Conservation (phyloP, 176 grass and related monocot species). For the Eragrostis nindensis region DNA sequence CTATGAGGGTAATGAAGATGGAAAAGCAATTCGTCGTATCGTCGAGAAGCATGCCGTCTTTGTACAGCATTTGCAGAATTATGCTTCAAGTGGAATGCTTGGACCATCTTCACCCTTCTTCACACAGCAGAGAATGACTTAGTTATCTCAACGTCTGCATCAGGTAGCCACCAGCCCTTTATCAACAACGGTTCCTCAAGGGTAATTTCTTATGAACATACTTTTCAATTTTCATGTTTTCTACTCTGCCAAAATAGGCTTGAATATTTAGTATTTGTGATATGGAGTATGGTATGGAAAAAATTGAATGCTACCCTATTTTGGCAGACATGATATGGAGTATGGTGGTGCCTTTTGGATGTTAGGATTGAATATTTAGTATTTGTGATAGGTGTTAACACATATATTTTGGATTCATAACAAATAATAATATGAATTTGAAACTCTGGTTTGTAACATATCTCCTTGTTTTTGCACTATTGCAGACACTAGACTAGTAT, state of each 20-base stretch:
- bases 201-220: conserved; percentile 35
- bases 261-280: no score
- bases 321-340: neutral
- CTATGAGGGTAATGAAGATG: conserved; percentile 41
- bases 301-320: neutral
- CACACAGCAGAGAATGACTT: conserved; percentile 21
- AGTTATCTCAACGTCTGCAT: conserved; percentile 9
- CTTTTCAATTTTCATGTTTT: neutral
- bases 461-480: conserved; percentile 9
- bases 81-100: conserved; percentile 34
- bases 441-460: conserved; percentile 9
- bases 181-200: conserved; percentile 31
- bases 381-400: neutral
- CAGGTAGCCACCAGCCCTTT: conserved; percentile 29
- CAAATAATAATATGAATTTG: neutral
- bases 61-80: conserved; percentile 40
- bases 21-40: conserved; percentile 38
- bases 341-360: neutral
- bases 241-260: neutral
- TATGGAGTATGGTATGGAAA: no score
- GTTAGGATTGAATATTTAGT: neutral
- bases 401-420: neutral
- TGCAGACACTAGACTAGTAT: conserved; percentile 6
- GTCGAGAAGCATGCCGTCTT: conserved; percentile 16
- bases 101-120: conserved; percentile 40